Percentiles rank a stretch among this genome's conserved stretches.
Conservation (phyloP, 192 early-diverging fungal genomes). For the Endogone sp. region DNA sequence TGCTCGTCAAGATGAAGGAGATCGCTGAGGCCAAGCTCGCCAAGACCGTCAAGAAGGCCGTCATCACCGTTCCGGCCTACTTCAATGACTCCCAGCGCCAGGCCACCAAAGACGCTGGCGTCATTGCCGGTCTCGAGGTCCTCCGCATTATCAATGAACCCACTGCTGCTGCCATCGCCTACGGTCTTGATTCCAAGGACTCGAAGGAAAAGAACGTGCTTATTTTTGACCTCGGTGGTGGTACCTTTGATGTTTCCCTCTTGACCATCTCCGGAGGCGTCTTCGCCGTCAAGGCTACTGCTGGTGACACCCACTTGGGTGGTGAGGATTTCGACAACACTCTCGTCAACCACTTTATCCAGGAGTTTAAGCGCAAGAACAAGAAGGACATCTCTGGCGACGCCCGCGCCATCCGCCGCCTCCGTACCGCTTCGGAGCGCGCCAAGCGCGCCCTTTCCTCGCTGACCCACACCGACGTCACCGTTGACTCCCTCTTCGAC, state of each 20-base stretch:
- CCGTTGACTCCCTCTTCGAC: constrained; percentile 74
- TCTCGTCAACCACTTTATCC: constrained; percentile 85
- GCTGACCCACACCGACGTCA: constrained; percentile 62
- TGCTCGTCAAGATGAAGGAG: constrained; percentile 71
- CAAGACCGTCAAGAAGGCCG: constrained; percentile 66
- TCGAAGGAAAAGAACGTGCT: constrained; percentile 87
- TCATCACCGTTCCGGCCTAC: constrained; percentile 76
- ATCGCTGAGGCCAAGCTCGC: constrained; percentile 58
- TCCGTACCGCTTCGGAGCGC: constrained; percentile 71
- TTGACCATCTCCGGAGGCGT: constrained; percentile 94
- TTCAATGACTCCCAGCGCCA: constrained; percentile 92
- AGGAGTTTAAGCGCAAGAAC: constrained; percentile 76
- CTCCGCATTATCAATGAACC: constrained; percentile 92
- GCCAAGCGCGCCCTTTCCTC: constrained; percentile 78
- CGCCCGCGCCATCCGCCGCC: constrained; percentile 69
- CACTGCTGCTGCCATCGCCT: constrained; percentile 90
- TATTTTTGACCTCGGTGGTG: constrained; percentile 97
- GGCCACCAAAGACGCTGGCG: constrained; percentile 89
- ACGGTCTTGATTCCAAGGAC: constrained; percentile 91
- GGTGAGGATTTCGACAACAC: constrained; percentile 99
- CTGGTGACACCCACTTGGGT: constrained; percentile 96
- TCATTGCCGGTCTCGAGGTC: constrained; percentile 81
- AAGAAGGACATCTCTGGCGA: constrained; percentile 68
- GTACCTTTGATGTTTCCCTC: constrained; percentile 98
- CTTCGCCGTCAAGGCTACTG: constrained; percentile 93